Evolutionary conservation across 2,329 filamentous ascomycete species (phyloP), one percentile per base, ranked within the genome.

Genomic region (Cladosporium austrohemisphaericum): DNA sequence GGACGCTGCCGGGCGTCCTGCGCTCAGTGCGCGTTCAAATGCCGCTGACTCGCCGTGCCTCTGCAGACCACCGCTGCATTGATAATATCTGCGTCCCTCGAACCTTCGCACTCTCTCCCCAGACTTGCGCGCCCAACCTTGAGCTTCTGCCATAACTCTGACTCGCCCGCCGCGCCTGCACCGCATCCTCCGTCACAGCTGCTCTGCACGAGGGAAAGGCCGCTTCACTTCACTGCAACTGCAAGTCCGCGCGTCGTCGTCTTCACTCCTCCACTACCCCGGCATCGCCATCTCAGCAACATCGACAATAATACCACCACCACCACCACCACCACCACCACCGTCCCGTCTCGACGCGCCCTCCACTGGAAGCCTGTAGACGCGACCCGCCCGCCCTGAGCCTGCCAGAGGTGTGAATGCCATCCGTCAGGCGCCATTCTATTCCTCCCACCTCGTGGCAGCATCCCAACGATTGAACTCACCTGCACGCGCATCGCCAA

Each of bases 281-380:
- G n/a, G n/a, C n/a, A n/a, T n/a, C n/a, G n/a, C n/a, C n/a, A n/a
- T n/a, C n/a, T n/a, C n/a, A n/a, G n/a, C n/a, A n/a, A n/a, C n/a
- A n/a, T n/a, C n/a, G n/a, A n/a, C n/a, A n/a, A n/a, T n/a, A n/a
- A n/a, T n/a, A n/a, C n/a, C n/a, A n/a, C n/a, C n/a, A n/a, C n/a
- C n/a, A n/a, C n/a, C n/a, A n/a, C n/a, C n/a, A n/a, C n/a, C n/a
- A 26, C 25, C 25, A 26, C 25, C 44, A 18, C 28, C 43, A 33
- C 41, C 19, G 18, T 32, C 28, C 29, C 31, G 5, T 38, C 23
- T n/a, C 28, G 32, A n/a, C 36, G 14, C 28, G 10, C 25, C 44
- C 29, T 23, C 44, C 32, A 43, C 37, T 37, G 23, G 32, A 23
- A 47, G 48, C 25, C 33, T 38, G 50, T 52, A 56, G 54, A 36